A percentile compares a stretch with the other conserved stretches of the same genome.
Conservation (phyloP, 306 rosid genomes). For the Parietaria judaica region DNA sequence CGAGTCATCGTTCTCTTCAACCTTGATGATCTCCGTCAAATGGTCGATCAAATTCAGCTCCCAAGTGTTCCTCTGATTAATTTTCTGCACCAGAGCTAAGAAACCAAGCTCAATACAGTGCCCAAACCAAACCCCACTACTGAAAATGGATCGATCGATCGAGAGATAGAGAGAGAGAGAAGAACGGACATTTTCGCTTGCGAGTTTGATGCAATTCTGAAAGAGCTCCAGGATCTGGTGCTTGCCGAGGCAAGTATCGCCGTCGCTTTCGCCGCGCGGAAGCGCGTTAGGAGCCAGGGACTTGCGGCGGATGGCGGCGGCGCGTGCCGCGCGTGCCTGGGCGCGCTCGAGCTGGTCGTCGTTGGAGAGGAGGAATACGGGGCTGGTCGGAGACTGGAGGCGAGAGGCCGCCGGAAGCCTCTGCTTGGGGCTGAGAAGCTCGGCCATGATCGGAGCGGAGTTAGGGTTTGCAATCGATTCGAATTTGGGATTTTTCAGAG, state of each 20-base stretch:
- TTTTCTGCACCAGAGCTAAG: slow-evolving; percentile 57
- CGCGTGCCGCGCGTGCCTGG: slow-evolving; percentile 89
- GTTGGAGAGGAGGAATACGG: slow-evolving; percentile 76
- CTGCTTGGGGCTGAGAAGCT: slow-evolving; percentile 60
- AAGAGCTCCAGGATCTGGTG: slow-evolving; percentile 82
- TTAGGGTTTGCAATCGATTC: slow-evolving; percentile 19
- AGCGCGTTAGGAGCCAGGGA: slow-evolving; percentile 25
- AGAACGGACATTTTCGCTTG: slow-evolving; percentile 72
- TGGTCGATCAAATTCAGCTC: slow-evolving; percentile 90
- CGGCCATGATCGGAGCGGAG: slow-evolving; percentile 38
- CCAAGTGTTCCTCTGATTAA: slow-evolving; percentile 96
- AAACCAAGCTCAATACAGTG: neutral
- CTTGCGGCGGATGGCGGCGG: slow-evolving; percentile 72
- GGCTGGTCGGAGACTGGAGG: slow-evolving; percentile 81
- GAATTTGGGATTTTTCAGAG: slow-evolving; percentile 1
- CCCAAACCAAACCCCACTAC: neutral
- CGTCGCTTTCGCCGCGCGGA: slow-evolving; percentile 15
- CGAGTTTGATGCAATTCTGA: slow-evolving; percentile 96
- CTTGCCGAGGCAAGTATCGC: slow-evolving; percentile 53
- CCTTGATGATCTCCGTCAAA: slow-evolving; percentile 75
- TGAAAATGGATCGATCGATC: neutral
- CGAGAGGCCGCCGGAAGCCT: slow-evolving; percentile 56
- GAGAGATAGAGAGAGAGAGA: neutral
- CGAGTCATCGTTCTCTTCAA: slow-evolving; percentile 57
- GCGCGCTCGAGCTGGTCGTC: slow-evolving; percentile 84